A percentile compares a stretch with the other conserved stretches of the same genome.
These are phyloP conservation scores for Raphanus raphanistrum DNA, from an alignment of 345 rosid genomes.

Conservation along the genomic window DNA sequence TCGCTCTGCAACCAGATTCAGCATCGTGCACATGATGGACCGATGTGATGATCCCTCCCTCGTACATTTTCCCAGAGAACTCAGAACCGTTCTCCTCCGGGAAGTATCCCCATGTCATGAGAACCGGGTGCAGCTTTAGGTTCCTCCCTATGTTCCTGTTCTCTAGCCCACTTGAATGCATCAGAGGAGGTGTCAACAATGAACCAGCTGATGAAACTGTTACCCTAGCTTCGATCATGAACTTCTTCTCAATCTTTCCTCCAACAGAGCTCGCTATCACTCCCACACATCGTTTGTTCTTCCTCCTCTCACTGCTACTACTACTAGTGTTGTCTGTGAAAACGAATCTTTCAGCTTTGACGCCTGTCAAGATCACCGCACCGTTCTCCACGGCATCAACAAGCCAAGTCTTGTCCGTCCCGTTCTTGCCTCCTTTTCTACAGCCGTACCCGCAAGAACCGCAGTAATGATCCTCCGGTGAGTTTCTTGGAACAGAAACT, in stretches of 20 bases:
- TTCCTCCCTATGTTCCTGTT: slow-evolving; percentile 60
- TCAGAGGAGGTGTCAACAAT: slow-evolving; percentile 59
- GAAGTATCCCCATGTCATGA: slow-evolving; percentile 71
- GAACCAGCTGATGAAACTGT: slow-evolving; percentile 70
- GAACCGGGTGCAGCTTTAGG: slow-evolving; percentile 62
- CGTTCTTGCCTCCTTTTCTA: slow-evolving; percentile 53
- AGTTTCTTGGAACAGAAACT: slow-evolving; percentile 45
- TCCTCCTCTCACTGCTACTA: slow-evolving; percentile 25
- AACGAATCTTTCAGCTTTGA: slow-evolving; percentile 52
- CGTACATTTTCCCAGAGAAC: slow-evolving; percentile 44
- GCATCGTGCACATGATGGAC: slow-evolving; percentile 38
- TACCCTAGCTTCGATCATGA: slow-evolving; percentile 59
- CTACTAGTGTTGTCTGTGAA: slow-evolving; percentile 28
- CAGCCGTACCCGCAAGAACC: slow-evolving; percentile 62
- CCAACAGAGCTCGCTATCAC: slow-evolving; percentile 46
- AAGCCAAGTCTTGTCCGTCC: slow-evolving; percentile 57
- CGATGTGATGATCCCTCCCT: slow-evolving; percentile 68
- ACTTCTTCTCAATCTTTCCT: slow-evolving; percentile 43
- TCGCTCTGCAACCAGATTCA: slow-evolving; percentile 39
- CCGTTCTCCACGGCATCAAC: slow-evolving; percentile 54
- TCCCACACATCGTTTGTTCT: slow-evolving; percentile 57
- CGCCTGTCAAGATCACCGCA: slow-evolving; percentile 54
- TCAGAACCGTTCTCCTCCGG: slow-evolving; percentile 50
- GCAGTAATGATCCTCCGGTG: slow-evolving; percentile 54
- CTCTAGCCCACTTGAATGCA: slow-evolving; percentile 62